Evolutionary conservation across 805 yeast genomes (phyloP).

Genomic region (Saccharomyces eubayanus): DNA sequence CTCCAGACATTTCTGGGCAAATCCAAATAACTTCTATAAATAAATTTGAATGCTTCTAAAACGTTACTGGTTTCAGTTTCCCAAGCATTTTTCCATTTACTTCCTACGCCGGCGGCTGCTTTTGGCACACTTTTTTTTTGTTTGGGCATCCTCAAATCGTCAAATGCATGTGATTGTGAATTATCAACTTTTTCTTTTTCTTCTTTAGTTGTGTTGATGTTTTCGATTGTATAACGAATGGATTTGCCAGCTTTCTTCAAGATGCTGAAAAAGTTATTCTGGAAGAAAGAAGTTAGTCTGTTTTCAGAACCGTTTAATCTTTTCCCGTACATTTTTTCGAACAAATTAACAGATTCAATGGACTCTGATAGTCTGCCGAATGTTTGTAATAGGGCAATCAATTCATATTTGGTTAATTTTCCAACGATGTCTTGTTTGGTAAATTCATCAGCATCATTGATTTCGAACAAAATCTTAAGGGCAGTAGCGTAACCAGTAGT

Average conservation of each 20-base stretch:
- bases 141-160: constrained; percentile 25
- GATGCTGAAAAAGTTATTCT: constrained; percentile 27
- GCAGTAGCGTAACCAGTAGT: constrained; percentile 98
- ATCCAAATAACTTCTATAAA: constrained; percentile 54
- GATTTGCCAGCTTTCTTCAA: constrained; percentile 23
- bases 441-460: constrained; percentile 39
- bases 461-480: constrained; percentile 77
- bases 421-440: constrained; percentile 43
- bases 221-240: constrained; percentile 2
- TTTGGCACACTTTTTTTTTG: constrained; percentile 3
- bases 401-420: constrained; percentile 65
- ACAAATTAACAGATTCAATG: constrained; percentile 62
- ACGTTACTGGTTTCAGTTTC: constrained; percentile 45
- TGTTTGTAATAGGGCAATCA: constrained; percentile 85
- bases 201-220: neutral
- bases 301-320: constrained; percentile 16
- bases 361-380: constrained; percentile 88
- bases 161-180: constrained; percentile 9
- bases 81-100: constrained; percentile 37
- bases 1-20: constrained; percentile 60
- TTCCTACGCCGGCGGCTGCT: constrained; percentile 2
- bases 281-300: constrained; percentile 21
- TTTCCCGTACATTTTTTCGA: constrained; percentile 47
- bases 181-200: neutral
- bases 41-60: constrained; percentile 52